Base-by-base conservation (phyloP, 768 basidiomycete species). In the Pleurotus cornucopiae region DNA sequence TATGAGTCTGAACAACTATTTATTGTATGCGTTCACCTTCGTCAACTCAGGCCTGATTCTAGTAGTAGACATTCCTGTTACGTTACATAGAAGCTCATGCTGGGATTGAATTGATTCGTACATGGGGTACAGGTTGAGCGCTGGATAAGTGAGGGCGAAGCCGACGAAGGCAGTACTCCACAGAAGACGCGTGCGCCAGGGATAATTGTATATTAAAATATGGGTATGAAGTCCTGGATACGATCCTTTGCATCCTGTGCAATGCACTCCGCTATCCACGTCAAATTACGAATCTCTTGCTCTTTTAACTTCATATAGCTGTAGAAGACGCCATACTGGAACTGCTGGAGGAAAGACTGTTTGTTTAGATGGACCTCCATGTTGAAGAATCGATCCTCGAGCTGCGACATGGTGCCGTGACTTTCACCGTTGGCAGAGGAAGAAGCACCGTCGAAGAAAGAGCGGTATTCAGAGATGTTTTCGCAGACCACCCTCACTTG, bases 231-330 rank as follows among this genome's bases (percentile, higher is more conserved):
- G 73, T 96, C 93, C 67, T 93, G 86, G 74, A 98, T 94, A 74
- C 96, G 85, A 66, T 97, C 92, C 71, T 88, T 86, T 44, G 94
- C 94, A 73, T 96, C 88, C 76, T 98, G 96, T 6, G 94, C 94
- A 63, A 98, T 97, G 71, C 96, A 98, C 75, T 98, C 96, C 54
- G 94, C 93, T 72, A 97, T 94, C 92, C 91, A 94, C 25, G 89
- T 91, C 63, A 94, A 64, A 64, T 89, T 92, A 60, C 91, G 78
- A 59, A 93, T 89, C 73, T 94, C 91, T 75, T 92, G 89, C 72
- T 94, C 91, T 76, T 91, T 92, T 72, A 93, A 73, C 73, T 91
- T 92, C 71, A 97, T 81, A 68, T 95, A 98, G 66, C 86, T 86
- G 68, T 91, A 94, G 68, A 94, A 98, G 37, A 96, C 85, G 40